Conservation (phyloP, 2,329 filamentous ascomycete species). For the Chaetothyriales sp. region DNA sequence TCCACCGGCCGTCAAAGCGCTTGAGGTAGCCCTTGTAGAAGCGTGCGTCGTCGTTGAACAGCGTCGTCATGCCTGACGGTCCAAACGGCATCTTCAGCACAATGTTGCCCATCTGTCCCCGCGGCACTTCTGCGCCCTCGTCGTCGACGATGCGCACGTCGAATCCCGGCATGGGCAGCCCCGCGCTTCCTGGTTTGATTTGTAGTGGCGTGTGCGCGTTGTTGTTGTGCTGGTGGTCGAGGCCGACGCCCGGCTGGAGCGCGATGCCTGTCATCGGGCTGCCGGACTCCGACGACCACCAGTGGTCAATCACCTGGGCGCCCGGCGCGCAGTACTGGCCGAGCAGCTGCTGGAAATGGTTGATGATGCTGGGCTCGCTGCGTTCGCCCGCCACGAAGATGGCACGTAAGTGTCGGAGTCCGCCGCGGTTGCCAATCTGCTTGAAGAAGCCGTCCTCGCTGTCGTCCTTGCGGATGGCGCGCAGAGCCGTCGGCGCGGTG, state of each 20-base stretch:
- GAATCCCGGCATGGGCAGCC: constrained; percentile 83
- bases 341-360: constrained; percentile 65
- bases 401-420: constrained; percentile 56
- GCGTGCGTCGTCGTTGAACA: constrained; percentile 74
- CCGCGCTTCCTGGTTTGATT: constrained; percentile 74
- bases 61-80: constrained; percentile 69
- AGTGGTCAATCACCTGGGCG: constrained; percentile 55
- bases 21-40: constrained; percentile 79
- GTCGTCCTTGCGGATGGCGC: constrained; percentile 78
- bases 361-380: constrained; percentile 74
- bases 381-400: constrained; percentile 82
- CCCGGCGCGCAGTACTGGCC: constrained; percentile 49
- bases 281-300: constrained; percentile 61
- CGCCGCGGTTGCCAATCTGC: constrained; percentile 50
- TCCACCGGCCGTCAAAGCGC: constrained; percentile 66
- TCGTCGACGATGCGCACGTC: constrained; percentile 78
- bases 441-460: constrained; percentile 56
- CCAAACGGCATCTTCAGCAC: constrained; percentile 71
- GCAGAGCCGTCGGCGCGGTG: constrained; percentile 74
- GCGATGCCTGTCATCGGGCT: constrained; percentile 55
- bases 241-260: constrained; percentile 48
- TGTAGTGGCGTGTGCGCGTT: constrained; percentile 35
- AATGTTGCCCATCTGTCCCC: constrained; percentile 77
- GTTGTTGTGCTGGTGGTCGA: constrained; percentile 19
- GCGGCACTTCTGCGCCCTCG: constrained; percentile 54